These are phyloP conservation scores for Hypoxylon crocopeplum DNA, from an alignment of 495 filamentous ascomycete genomes.

Conservation along the genomic window DNA sequence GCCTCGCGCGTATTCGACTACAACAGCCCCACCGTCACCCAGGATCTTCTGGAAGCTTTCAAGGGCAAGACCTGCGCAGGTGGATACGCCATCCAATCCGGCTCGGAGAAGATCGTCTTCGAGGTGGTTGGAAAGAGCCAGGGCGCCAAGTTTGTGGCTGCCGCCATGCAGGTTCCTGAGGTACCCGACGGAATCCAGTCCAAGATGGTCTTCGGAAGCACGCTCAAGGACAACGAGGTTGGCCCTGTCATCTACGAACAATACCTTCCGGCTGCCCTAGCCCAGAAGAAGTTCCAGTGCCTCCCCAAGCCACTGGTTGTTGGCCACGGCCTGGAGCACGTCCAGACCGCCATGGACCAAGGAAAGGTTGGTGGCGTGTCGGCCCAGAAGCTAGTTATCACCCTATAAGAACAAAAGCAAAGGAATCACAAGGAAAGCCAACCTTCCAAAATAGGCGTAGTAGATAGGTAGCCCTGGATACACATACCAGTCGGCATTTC, in stretches of 20 bases:
- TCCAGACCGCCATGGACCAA: conserved; percentile 33
- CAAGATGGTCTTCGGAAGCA: conserved; percentile 36
- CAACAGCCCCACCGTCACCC: conserved; percentile 42
- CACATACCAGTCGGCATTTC: too few relatives aligned
- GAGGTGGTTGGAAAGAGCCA: conserved; percentile 23
- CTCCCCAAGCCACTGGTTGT: conserved; percentile 31
- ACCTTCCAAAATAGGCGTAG: too few relatives aligned
- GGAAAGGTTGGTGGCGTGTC: conserved; percentile 24
- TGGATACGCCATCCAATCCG: conserved; percentile 15
- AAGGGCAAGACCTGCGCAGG: conserved; percentile 28
- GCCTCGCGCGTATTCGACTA: conserved; percentile 68
- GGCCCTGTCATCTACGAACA: conserved; percentile 23
- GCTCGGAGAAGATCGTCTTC: conserved; percentile 16
- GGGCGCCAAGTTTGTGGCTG: conserved; percentile 39
- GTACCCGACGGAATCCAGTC: conserved; percentile 30
- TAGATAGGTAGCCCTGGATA: too few relatives aligned
- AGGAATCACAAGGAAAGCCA: not conserved
- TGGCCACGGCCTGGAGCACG: conserved; percentile 32
- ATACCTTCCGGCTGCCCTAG: conserved; percentile 32
- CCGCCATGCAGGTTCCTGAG: conserved; percentile 23
- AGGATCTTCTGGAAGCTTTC: conserved; percentile 44
- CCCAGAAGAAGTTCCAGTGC: conserved; percentile 21
- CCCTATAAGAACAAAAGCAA: conserved; percentile 5
- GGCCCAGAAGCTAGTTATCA: conserved; percentile 36
- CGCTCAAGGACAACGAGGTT: conserved; percentile 34